Conservation (phyloP, 768 basidiomycete genomes). For the Hypsizygus marmoreus region DNA sequence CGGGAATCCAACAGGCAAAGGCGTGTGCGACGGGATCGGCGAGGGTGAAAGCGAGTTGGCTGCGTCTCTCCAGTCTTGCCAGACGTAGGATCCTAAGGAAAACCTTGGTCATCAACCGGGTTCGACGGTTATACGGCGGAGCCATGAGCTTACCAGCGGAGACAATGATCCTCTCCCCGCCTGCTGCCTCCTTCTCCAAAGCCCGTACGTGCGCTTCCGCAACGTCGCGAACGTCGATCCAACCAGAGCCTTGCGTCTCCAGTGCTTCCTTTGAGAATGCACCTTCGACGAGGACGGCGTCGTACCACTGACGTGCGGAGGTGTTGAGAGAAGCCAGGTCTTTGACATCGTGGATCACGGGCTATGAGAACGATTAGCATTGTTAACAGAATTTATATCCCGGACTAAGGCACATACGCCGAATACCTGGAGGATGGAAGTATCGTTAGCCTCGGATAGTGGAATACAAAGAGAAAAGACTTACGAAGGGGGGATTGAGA, state of each 20-base stretch:
- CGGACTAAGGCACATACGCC: constrained; percentile 23
- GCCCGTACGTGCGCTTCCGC: constrained; percentile 53
- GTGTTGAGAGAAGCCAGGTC: constrained; percentile 33
- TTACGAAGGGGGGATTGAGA: constrained; percentile 54
- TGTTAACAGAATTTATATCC: background rate
- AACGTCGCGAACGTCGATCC: constrained; percentile 50
- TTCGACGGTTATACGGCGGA: background rate
- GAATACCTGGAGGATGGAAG: constrained; percentile 21
- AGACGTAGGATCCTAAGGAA: constrained; percentile 18
- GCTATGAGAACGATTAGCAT: constrained; percentile 24
- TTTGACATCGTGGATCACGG: constrained; percentile 36
- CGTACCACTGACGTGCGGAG: constrained; percentile 35
- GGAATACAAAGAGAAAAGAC: background rate
- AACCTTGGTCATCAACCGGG: background rate
- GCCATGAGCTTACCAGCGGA: constrained; percentile 24
- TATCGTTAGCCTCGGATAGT: background rate
- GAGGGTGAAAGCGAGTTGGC: constrained; percentile 35
- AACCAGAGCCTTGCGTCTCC: constrained; percentile 22
- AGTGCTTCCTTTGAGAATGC: constrained; percentile 22
- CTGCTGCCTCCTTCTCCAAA: constrained; percentile 47
- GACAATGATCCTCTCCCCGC: constrained; percentile 54
- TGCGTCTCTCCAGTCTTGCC: constrained; percentile 34
- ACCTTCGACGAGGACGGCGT: constrained; percentile 26
- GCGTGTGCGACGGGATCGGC: constrained; percentile 25
- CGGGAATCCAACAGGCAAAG: constrained; percentile 34